These are phyloP conservation scores for Anthracocystis walkeri DNA, from an alignment of 1,284 basidiomycete genomes.

Conservation along the genomic window DNA sequence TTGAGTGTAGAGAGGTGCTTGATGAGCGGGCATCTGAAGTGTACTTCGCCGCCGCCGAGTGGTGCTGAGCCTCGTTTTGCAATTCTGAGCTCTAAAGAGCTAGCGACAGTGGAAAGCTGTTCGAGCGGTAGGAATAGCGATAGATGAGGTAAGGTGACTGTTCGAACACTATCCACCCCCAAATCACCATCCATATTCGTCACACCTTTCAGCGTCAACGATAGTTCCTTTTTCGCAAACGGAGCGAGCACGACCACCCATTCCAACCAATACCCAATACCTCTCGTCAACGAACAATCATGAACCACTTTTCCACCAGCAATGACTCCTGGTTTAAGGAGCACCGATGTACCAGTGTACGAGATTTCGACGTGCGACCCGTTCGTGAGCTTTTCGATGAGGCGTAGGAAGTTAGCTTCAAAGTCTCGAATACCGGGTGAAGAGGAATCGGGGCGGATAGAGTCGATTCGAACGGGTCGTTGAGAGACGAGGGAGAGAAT, in stretches of 20 bases:
- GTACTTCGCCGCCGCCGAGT: slow-evolving; percentile 89
- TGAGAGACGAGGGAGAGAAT: slow-evolving; percentile 89
- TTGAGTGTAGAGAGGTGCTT: slow-evolving; percentile 86
- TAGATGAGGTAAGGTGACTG: slow-evolving; percentile 90
- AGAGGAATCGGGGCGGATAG: slow-evolving; percentile 89
- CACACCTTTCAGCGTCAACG: slow-evolving; percentile 85
- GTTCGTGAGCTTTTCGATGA: slow-evolving; percentile 93
- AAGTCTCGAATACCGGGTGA: slow-evolving; percentile 94
- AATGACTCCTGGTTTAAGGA: slow-evolving; percentile 92
- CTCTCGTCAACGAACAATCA: slow-evolving; percentile 86
- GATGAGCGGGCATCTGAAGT: slow-evolving; percentile 91
- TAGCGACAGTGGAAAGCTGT: slow-evolving; percentile 45
- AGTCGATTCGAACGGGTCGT: slow-evolving; percentile 85
- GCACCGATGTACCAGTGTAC: slow-evolving; percentile 76
- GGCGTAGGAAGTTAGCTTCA: slow-evolving; percentile 88
- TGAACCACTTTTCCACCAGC: slow-evolving; percentile 85
- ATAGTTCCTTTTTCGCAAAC: slow-evolving; percentile 88
- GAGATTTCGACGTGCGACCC: slow-evolving; percentile 96
- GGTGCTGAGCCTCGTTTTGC: slow-evolving; percentile 92
- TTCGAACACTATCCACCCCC: slow-evolving; percentile 84
- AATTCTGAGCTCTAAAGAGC: slow-evolving; percentile 75
- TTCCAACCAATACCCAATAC: slow-evolving; percentile 94
- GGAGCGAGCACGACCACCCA: slow-evolving; percentile 89
- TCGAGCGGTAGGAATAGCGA: slow-evolving; percentile 76
- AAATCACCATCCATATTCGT: slow-evolving; percentile 78